Evolutionary conservation across 1,284 basidiomycete species (phyloP), one percentile per base, ranked within the genome.

Genomic region (Bjerkandera adusta): DNA sequence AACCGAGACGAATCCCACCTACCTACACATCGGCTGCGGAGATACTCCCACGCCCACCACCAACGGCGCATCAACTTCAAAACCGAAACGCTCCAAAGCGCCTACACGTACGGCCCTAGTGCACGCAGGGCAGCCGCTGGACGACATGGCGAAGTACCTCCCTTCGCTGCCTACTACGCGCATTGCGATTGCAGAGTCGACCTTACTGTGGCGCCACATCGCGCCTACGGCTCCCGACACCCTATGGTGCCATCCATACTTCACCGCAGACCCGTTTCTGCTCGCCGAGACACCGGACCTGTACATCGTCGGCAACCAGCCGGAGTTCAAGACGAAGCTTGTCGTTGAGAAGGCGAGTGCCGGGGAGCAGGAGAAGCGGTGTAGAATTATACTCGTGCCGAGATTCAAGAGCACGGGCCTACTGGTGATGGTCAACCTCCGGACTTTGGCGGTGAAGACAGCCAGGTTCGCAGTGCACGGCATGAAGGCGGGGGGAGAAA

Each of bases 171-270:
- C 81, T 6, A 70, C 79, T 45, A 83, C 85, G 21, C 75, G 87
- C 18, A 66, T 97, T 30, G 76, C 76, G 3, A 79, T 97, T 58
- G 83, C 92, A 3, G 76, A 82, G 53, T 76, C 85, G 39, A 95
- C 92, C 12, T 73, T 99, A 10, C 81, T 79, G 59, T 99, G 95
- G 97, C 77, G 92, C 51, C 97, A 99, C 68, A 81, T 97, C 57
- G 96, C 97, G 8, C 97, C 97, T 0, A 99, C 96, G 1, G 94
- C 96, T 11, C 97, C 97, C 11, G 97, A 99, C 67, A 99, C 97
- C 1, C 76, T 99, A 1, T 98, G 94, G 93, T 97, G 96, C 61
- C 96, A 97, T 64, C 97, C 97, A 7, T 98, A 90, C 70, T 84
- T 89, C 43, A 76, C 82, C 30, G 70, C 72, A 7, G 97, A 99